phyloP scores from a whole-genome alignment of 208 protist genomes.

The Phytomonas francai region DNA sequence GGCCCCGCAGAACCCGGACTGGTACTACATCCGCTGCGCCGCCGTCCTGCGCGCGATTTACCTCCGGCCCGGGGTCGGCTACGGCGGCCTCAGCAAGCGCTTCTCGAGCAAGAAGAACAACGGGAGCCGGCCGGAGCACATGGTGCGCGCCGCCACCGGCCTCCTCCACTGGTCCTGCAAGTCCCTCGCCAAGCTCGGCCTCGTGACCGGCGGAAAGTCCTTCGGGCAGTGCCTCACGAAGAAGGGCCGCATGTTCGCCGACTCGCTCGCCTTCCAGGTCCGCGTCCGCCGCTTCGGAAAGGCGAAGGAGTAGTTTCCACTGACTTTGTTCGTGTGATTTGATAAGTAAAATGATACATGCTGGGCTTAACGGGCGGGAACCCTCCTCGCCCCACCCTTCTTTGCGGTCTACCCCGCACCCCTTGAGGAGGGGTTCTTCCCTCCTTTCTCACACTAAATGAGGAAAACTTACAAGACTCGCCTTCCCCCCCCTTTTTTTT shows the following conservation, averaged over 20 bases:
- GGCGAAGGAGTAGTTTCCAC: slow-evolving; percentile 23
- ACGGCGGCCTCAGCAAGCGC: slow-evolving; percentile 89
- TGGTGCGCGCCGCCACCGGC: slow-evolving; percentile 66
- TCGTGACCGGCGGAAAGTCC: slow-evolving; percentile 78
- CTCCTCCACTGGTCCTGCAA: slow-evolving; percentile 93
- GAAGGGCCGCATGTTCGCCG: slow-evolving; percentile 91
- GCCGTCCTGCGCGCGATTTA: slow-evolving; percentile 96
- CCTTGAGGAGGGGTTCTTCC: too few relatives aligned
- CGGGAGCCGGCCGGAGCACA: slow-evolving; percentile 86
- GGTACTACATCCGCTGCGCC: slow-evolving; percentile 97
- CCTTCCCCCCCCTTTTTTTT: background rate
- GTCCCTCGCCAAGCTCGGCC: slow-evolving; percentile 89
- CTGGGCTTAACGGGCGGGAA: too few relatives aligned
- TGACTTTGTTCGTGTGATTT: too few relatives aligned
- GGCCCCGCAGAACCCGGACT: slow-evolving; percentile 95
- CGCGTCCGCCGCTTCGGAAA: slow-evolving; percentile 49
- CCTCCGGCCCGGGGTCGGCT: slow-evolving; percentile 91
- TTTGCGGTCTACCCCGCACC: too few relatives aligned
- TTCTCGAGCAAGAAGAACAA: slow-evolving; percentile 92
- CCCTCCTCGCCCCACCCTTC: too few relatives aligned
- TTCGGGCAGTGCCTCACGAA: slow-evolving; percentile 91
- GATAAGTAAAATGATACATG: too few relatives aligned
- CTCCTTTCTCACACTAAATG: too few relatives aligned
- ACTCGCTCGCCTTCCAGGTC: slow-evolving; percentile 93
- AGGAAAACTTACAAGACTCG: background rate